Base-by-base conservation (phyloP, 352 stramenopile genomes). In the Globisporangium cylindrosporum region DNA sequence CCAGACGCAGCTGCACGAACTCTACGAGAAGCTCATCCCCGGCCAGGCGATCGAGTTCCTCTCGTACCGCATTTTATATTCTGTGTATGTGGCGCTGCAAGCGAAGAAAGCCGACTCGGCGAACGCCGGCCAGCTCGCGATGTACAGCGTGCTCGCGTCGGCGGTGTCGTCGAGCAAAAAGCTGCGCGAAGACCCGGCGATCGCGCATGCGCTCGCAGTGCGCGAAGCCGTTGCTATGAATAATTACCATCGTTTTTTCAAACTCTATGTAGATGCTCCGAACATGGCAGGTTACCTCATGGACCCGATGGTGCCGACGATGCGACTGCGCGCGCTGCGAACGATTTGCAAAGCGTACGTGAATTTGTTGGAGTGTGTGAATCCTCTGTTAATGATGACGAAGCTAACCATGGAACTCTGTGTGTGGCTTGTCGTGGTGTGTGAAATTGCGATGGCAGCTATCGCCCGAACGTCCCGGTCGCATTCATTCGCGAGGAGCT, bases 241-340 rank as follows among this genome's bases (percentile, higher is more conserved):
- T 82, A 78, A 95, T 74, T 97, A 93, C 65, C 84, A 93, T 72
- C 81, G 81, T 73, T 97, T 97, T 79, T 97, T 95, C 69, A 80
- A 93, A 79, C 81, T 97, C 56, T 93, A 92, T 81, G 77, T 83
- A 74, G 73, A 83, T 81, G 83, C 88, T 73, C 89, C 88, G 34
- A 97, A 97, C 74, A 97, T 97, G 89, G 82, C 86, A 79, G 88
- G 87, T 76, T 97, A 94, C 69, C 68, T 97, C 32, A 97, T 97
- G 89, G 88, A 97, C 70, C 76, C 85, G 4, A 93, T 95, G 80
- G 84, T 94, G 59, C 70, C 85, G 46, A 81, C 88, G 55, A 92
- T 96, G 60, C 89, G 89, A 68, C 76, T 96, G 29, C 80, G 79
- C 53, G 86, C 89, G 10, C 84, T 96, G 66, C 88, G 87, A 72